A percentile compares a stretch with the other conserved stretches of the same genome.
phyloP scores from a whole-genome alignment of 2,329 filamentous ascomycete genomes.

The Aspergillus felis region DNA sequence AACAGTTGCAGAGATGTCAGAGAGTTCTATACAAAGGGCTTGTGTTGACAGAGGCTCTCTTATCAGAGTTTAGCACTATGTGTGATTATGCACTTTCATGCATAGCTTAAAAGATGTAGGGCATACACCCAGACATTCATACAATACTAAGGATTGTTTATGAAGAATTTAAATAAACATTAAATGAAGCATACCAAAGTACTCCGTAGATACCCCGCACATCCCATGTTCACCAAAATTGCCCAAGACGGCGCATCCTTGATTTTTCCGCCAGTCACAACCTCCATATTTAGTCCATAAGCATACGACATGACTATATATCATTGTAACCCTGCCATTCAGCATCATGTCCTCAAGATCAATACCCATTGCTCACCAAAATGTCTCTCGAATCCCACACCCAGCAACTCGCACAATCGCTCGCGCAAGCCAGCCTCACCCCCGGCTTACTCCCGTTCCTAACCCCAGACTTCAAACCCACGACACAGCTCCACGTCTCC shows the following conservation, averaged over 20 bases:
- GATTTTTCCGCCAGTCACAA: not conserved
- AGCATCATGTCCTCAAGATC: not conserved
- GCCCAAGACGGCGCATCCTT: not conserved
- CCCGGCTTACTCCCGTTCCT: conserved; percentile 5
- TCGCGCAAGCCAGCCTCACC: not conserved
- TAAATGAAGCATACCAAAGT: not conserved
- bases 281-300: not conserved
- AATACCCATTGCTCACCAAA: not conserved
- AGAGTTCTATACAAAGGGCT: too few species aligned
- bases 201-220: not conserved
- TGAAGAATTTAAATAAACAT: not conserved
- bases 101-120: too few species aligned
- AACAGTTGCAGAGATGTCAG: too few species aligned
- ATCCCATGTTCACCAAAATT: not conserved
- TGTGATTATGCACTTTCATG: too few species aligned
- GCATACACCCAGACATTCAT: not conserved
- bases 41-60: too few species aligned
- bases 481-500: conserved; percentile 2
- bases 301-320: not conserved
- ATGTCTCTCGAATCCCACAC: not conserved
- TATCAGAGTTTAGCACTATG: too few species aligned
- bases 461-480: conserved; percentile 6
- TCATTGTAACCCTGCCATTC: not conserved
- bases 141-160: not conserved
- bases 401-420: not conserved